These are phyloP conservation scores for Mycena haematopus DNA, from an alignment of 768 basidiomycete genomes.

Conservation along the genomic window DNA sequence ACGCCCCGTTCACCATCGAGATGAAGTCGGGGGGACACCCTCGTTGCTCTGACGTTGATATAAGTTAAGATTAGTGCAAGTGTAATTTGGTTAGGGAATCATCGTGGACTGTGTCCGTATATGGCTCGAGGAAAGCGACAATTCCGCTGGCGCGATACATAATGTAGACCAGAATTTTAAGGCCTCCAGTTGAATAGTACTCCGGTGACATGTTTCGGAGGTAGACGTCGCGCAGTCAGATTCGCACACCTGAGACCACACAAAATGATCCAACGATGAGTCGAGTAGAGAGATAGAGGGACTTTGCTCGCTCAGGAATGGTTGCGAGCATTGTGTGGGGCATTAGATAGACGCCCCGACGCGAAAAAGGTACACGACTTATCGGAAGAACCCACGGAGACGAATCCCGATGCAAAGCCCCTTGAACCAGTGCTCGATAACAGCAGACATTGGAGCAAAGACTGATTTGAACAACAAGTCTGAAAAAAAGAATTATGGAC, in stretches of 20 bases:
- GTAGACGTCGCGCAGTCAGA: conserved; percentile 52
- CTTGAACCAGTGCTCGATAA: conserved; percentile 74
- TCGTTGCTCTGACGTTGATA: conserved; percentile 64
- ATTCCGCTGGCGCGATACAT: conserved; percentile 64
- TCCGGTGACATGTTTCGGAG: conserved; percentile 55
- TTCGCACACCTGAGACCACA: conserved; percentile 56
- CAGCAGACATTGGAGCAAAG: conserved; percentile 57
- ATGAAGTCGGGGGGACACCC: conserved; percentile 58
- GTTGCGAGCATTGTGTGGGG: conserved; percentile 44
- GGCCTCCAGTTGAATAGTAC: conserved; percentile 56
- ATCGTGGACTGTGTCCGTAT: conserved; percentile 45
- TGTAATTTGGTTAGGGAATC: conserved; percentile 30
- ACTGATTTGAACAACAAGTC: conserved; percentile 54
- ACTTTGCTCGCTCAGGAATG: conserved; percentile 56
- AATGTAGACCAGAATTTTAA: conserved; percentile 53
- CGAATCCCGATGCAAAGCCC: conserved; percentile 59
- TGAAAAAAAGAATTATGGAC: conserved; percentile 67
- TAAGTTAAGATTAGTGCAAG: conserved; percentile 65
- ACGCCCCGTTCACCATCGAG: conserved; percentile 71
- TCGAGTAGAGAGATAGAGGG: not conserved
- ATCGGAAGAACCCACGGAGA: conserved; percentile 61
- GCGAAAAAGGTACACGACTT: conserved; percentile 71
- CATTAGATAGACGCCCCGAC: not conserved
- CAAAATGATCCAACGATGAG: conserved; percentile 42
- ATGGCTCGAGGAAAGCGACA: conserved; percentile 69